A percentile compares a stretch with the other conserved stretches of the same genome.
These are phyloP conservation scores for Clonostachys rhizophaga DNA, from an alignment of 2,329 filamentous ascomycete species.

Conservation along the genomic window DNA sequence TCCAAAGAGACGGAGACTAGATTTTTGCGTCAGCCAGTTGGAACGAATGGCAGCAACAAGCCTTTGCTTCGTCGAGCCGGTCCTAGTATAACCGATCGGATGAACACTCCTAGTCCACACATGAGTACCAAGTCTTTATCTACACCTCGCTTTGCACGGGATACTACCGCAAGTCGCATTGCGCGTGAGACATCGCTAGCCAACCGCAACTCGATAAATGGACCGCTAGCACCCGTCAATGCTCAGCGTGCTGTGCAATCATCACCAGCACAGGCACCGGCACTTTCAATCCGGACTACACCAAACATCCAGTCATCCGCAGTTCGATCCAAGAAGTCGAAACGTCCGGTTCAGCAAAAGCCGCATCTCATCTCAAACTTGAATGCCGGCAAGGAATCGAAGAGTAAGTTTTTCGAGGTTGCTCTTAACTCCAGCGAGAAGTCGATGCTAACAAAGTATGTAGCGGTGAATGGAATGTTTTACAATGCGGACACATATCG, in stretches of 20 bases:
- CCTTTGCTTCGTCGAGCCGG: conserved; percentile 41
- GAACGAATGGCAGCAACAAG: conserved; percentile 55
- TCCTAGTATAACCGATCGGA: conserved; percentile 26
- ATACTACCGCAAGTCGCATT: conserved; percentile 61
- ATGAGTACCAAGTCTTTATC: conserved; percentile 15
- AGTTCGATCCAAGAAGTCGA: conserved; percentile 46
- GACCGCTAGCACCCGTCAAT: conserved; percentile 48
- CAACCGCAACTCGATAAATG: conserved; percentile 50
- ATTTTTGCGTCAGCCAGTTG: conserved; percentile 75
- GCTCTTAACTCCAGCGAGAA: no score
- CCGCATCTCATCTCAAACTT: conserved; percentile 89
- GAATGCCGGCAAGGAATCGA: conserved; percentile 67
- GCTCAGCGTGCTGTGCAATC: conserved; percentile 27
- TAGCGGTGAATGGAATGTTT: conserved; percentile 92
- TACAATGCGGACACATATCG: conserved; percentile 84
- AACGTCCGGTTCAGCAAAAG: conserved; percentile 61
- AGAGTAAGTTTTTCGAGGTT: conserved; percentile 55
- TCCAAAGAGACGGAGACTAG: conserved; percentile 77
- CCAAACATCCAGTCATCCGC: conserved; percentile 40
- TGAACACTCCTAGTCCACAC: not conserved
- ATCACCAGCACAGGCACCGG: not conserved
- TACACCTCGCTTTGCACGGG: conserved; percentile 58
- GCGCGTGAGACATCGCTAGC: conserved; percentile 58
- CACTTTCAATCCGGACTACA: conserved; percentile 28
- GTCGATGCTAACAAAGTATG: not conserved